These are phyloP conservation scores for Penicillium sp. DNA, from an alignment of 2,329 filamentous ascomycete genomes.

Conservation along the genomic window DNA sequence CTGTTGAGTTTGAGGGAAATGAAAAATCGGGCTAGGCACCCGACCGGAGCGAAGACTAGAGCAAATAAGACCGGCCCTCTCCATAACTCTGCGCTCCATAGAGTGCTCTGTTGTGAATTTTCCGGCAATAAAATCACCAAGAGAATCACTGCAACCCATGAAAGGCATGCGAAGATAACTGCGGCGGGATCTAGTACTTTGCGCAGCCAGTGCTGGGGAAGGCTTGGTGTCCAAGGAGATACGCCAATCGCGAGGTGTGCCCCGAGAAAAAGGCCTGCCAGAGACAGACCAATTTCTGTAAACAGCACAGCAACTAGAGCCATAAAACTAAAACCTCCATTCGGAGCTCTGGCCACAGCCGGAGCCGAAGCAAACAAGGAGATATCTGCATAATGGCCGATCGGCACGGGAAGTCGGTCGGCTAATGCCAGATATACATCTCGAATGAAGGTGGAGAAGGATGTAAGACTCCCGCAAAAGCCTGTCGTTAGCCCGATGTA, in stretches of 20 bases:
- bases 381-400: constrained; percentile 42
- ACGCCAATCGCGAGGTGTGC: constrained; percentile 68
- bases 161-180: constrained; percentile 53
- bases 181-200: constrained; percentile 59
- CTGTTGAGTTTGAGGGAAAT: constrained; percentile 70
- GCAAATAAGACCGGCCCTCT: constrained; percentile 70
- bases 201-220: constrained; percentile 44
- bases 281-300: constrained; percentile 65
- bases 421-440: constrained; percentile 67
- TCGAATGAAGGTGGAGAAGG: constrained; percentile 79
- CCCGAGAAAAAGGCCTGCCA: constrained; percentile 67
- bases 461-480: constrained; percentile 86
- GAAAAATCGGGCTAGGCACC: constrained; percentile 67
- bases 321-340: constrained; percentile 75
- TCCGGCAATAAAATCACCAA: constrained; percentile 59
- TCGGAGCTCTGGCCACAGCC: constrained; percentile 49
- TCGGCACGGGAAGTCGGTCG: constrained; percentile 35
- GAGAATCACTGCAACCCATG: too few relatives aligned
- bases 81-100: constrained; percentile 58
- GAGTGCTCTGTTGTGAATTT: constrained; percentile 29
- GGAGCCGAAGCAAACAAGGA: constrained; percentile 28
- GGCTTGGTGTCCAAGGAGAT: constrained; percentile 57
- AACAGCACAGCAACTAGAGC: constrained; percentile 71
- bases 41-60: constrained; percentile 74
- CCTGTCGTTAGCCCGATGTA: constrained; percentile 73